Percentiles rank a stretch among this genome's conserved stretches.
Conservation (phyloP, 2,329 filamentous ascomycete genomes). For the Fusarium globosum region DNA sequence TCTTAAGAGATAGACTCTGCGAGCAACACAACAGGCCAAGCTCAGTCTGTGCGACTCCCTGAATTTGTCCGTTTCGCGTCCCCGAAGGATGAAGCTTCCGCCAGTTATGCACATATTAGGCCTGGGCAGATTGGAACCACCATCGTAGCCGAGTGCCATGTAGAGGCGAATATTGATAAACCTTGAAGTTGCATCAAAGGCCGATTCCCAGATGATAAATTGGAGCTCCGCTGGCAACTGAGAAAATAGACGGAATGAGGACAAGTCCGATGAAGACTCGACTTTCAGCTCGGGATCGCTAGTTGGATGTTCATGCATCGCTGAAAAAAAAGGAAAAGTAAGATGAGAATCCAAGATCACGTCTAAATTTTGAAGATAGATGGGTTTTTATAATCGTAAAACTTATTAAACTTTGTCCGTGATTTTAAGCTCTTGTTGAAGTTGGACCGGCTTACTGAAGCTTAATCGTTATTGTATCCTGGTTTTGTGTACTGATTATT, state of each 20-base stretch:
- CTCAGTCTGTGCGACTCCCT: not conserved
- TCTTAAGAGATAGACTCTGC: not conserved
- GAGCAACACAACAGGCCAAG: not conserved
- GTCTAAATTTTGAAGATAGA: no score
- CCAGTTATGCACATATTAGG: not conserved
- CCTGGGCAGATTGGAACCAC: no score
- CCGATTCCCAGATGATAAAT: not conserved
- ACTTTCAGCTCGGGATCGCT: not conserved
- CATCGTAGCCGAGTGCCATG: not conserved
- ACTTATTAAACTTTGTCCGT: fast-evolving
- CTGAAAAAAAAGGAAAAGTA: no score
- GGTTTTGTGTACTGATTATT: no score
- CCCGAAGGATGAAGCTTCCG: not conserved
- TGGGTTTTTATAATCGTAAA: not conserved
- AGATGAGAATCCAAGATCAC: fast-evolving
- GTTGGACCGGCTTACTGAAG: not conserved
- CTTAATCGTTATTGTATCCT: not conserved
- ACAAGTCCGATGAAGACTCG: not conserved
- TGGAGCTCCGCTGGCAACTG: not conserved
- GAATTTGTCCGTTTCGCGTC: not conserved
- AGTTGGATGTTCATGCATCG: not conserved
- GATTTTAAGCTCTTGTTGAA: not conserved
- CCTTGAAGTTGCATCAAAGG: not conserved
- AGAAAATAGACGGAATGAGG: not conserved
- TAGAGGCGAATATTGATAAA: not conserved